Base-by-base conservation (phyloP, 2,329 filamentous ascomycete species). In the Sarocladium brachiariae region DNA sequence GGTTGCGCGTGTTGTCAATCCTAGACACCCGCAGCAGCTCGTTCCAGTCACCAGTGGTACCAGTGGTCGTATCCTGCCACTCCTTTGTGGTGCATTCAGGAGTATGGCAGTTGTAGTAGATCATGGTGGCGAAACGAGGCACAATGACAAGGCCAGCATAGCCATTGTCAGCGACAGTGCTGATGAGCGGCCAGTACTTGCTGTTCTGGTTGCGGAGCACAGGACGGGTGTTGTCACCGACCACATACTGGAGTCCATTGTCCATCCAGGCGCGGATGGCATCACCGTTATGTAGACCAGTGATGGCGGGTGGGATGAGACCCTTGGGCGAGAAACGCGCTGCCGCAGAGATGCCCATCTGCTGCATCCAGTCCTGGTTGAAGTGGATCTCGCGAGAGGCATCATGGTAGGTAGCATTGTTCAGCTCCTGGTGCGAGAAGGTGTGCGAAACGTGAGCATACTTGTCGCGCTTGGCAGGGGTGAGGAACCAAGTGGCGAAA, bases 61-160 rank as follows among this genome's bases (percentile, higher is more conserved):
- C 78, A 21, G 61, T 72, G 3, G 78, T 79, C 2, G 79, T 83
- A 50, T 76, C 69, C 47, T 78, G 79, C 80, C 80, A 84, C 60
- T 84, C 80, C 46, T 73, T 64, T 16, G 75, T 60, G 0, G 79
- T 83, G 60, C 80, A 84, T 19, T 64, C 68, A 2, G 77, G 69
- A 14, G 71, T 72, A 58, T 81, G 74, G 61, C 80, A 83, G 65
- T 84, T 82, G 70, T 80, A 84, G 67, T 83, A 84, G 53, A 84
- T 83, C 37, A 76, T 74, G 2, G 77, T 79, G 1, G 80, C 76
- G 74, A 75, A 84, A 41, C 80, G 76, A 4, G 78, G 78, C 59
- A 80, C 75, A 47, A 83, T 70, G 52, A 72, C 71, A 35, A 81
- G 68, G 1, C 80, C 80, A 37, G 65, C 73, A 55, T 74, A 78